Evolutionary conservation across 129 eudicot species (phyloP), one percentile per base, ranked within the genome.

Genomic region (Cynara cardunculus): DNA sequence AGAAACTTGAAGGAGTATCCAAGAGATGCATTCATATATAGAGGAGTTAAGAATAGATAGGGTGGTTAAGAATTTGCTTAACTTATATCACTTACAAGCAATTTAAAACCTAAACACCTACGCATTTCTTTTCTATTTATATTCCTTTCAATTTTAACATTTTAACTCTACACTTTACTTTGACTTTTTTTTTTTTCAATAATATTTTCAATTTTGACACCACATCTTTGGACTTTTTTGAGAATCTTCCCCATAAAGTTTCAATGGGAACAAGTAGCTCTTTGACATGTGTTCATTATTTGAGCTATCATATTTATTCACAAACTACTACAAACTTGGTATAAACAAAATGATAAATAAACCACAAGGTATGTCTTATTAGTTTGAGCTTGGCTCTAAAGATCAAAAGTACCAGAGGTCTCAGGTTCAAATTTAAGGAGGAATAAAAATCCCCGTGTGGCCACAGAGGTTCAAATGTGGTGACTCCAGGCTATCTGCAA

Each of bases 1-100:
- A 81, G 84, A 81, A 81, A 81, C 84, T 81, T 81, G 79, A 73
- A 81, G 79, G 80, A 73, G 84, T 81, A 73, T 81, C 79, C 69
- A 81, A 81, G 56, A n/a, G 10, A 56, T 56, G 22, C 65, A 65
- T 56, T 8, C 65, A 65, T 65, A 56, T 31, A 31, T 76, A 24
- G 67, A 32, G 79, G 31, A 49, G 25, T 26, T 81, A 81, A 81
- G 73, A 78, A 73, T 81, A 73, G 84, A 73, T 81, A 73, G 84
- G 84, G 84, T 81, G 74, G 84, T 73, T 81, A 73, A 81, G 84
- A 81, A 81, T 81, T 73, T 81, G 79, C 84, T 25, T 18, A 73
- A 81, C 69, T 37, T 41, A 81, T 81, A 81, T 81, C 49, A 64
- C 84, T 81, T 81, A 5, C 84, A 81, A 79, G 82, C 82, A 79